Evolutionary conservation across 345 rosid genomes (phyloP).

Genomic region (Moringa oleifera): DNA sequence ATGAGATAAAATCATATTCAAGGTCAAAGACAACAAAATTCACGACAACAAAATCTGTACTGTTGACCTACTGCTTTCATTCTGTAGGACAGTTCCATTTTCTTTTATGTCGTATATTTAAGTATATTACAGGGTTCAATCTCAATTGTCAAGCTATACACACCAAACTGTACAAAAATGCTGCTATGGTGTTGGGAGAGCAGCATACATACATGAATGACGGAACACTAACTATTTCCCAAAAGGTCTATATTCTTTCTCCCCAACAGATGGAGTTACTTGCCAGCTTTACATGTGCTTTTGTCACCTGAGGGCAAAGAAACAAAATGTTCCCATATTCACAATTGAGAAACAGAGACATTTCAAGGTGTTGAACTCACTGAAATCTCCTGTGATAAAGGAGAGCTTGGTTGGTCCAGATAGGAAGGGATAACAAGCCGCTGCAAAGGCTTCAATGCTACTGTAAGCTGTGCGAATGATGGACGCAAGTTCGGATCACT

Average conservation of each 20-base stretch:
- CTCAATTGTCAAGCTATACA: conserved; percentile 4
- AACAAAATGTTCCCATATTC: conserved; percentile 27
- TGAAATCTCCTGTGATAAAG: conserved; percentile 40
- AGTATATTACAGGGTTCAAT: too few relatives aligned
- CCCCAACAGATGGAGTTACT: too few relatives aligned
- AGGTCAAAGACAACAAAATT: too few relatives aligned
- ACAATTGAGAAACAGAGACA: conserved; percentile 25
- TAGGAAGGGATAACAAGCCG: conserved; percentile 58
- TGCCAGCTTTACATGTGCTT: too few relatives aligned
- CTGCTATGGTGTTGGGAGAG: conserved; percentile 16
- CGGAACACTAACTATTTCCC: too few relatives aligned
- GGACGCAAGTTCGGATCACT: conserved; percentile 93
- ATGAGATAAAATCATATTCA: too few relatives aligned
- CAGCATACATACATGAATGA: conserved; percentile 8
- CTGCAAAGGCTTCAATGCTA: conserved; percentile 76
- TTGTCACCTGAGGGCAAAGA: too few relatives aligned
- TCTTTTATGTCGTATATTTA: background rate
- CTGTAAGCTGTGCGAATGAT: conserved; percentile 72
- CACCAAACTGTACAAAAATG: conserved; percentile 28
- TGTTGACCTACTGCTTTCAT: background rate
- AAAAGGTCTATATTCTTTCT: conserved; percentile 4
- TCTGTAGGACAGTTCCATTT: background rate
- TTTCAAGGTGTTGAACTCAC: conserved; percentile 63
- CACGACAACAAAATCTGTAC: background rate
- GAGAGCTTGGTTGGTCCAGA: conserved; percentile 44